A percentile compares a stretch with the other conserved stretches of the same genome.
Evolutionary conservation across 768 basidiomycete genomes (phyloP).

Genomic region (Mycena filopes): DNA sequence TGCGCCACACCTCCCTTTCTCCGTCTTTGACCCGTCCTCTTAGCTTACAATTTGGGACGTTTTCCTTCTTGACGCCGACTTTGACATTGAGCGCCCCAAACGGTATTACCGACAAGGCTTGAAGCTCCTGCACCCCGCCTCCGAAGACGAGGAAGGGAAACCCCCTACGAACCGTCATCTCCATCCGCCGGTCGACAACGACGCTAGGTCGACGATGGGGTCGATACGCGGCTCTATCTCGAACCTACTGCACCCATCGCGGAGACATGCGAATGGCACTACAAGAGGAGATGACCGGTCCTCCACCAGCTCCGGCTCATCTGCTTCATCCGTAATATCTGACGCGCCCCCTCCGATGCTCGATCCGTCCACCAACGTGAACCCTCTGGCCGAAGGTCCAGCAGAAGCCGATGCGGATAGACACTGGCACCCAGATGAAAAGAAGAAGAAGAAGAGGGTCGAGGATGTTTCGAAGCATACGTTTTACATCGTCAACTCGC

Average conservation of each 20-base stretch:
- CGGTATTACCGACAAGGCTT: conserved; percentile 90
- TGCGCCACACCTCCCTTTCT: background rate
- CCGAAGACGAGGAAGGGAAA: conserved; percentile 32
- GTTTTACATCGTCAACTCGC: conserved; percentile 93
- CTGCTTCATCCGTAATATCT: conserved; percentile 50
- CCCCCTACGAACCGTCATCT: conserved; percentile 8
- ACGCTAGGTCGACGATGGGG: conserved; percentile 54
- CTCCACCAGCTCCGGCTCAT: conserved; percentile 46
- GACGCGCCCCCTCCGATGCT: conserved; percentile 67
- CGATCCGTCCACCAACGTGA: conserved; percentile 82
- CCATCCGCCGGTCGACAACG: conserved; percentile 38
- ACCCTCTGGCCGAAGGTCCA: conserved; percentile 57
- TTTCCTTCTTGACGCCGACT: conserved; percentile 90
- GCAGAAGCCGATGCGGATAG: conserved; percentile 39
- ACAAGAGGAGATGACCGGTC: conserved; percentile 37
- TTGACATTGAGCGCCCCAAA: conserved; percentile 89
- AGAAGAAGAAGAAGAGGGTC: conserved; percentile 57
- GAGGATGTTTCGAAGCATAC: conserved; percentile 90
- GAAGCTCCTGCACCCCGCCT: conserved; percentile 63
- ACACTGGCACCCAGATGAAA: conserved; percentile 48
- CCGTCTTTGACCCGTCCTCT: background rate
- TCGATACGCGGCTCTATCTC: conserved; percentile 62
- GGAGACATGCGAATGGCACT: conserved; percentile 32
- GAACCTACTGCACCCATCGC: conserved; percentile 53
- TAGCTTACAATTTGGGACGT: conserved; percentile 93